Conservation (phyloP, 352 stramenopile genomes). For the Bremia lactucae region DNA sequence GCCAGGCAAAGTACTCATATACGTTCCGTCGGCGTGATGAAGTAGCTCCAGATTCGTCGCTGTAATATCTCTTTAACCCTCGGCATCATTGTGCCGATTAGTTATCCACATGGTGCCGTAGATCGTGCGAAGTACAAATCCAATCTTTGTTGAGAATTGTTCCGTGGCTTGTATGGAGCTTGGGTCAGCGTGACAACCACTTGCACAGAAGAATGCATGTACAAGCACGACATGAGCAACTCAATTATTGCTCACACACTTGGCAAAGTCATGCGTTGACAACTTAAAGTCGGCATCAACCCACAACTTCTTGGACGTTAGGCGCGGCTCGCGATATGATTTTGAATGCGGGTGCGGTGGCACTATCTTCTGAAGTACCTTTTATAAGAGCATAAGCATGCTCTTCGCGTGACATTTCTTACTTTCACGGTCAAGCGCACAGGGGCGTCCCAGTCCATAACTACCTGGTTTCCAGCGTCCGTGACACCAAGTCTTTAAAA, state of each 20-base stretch:
- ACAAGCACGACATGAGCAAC: slow-evolving; percentile 59
- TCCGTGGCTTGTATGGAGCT: slow-evolving; percentile 73
- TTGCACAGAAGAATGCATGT: slow-evolving; percentile 57
- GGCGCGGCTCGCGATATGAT: slow-evolving; percentile 44
- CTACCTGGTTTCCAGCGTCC: slow-evolving; percentile 19
- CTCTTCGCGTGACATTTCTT: slow-evolving; percentile 59
- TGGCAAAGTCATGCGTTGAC: slow-evolving; percentile 33
- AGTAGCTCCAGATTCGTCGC: slow-evolving; percentile 79
- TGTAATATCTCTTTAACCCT: slow-evolving; percentile 82
- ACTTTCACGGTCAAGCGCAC: slow-evolving; percentile 35
- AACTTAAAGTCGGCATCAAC: slow-evolving; percentile 30
- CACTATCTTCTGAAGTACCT: slow-evolving; percentile 6
- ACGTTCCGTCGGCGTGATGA: slow-evolving; percentile 82
- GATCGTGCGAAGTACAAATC: slow-evolving; percentile 78
- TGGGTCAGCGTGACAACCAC: slow-evolving; percentile 53
- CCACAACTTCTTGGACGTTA: slow-evolving; percentile 48
- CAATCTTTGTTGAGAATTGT: slow-evolving; percentile 68
- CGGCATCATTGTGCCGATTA: slow-evolving; percentile 48
- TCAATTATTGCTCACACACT: slow-evolving; percentile 42
- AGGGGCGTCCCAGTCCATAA: slow-evolving; percentile 45
- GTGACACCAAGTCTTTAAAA: slow-evolving; percentile 28
- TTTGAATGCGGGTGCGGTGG: slow-evolving; percentile 27
- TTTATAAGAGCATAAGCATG: slow-evolving; percentile 51
- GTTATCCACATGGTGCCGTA: slow-evolving; percentile 88
- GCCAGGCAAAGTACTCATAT: slow-evolving; percentile 77